phyloP scores from a whole-genome alignment of 805 yeast species.

The Kuraishia capsulata region DNA sequence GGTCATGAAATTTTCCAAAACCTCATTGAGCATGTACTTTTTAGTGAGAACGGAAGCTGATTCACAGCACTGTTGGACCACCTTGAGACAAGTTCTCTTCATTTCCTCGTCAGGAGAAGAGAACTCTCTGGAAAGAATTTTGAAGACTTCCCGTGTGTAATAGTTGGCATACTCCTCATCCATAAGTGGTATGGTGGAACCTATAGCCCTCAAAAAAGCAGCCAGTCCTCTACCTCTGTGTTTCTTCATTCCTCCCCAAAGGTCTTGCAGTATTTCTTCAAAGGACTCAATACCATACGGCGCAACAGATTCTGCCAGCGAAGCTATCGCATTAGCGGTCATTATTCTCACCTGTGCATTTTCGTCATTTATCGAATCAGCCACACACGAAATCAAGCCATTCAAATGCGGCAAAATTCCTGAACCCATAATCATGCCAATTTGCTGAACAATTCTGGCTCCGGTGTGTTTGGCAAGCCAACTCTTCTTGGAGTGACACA shows the following conservation, averaged over 20 bases:
- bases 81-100: slow-evolving; percentile 62
- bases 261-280: slow-evolving; percentile 60
- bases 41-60: slow-evolving; percentile 44
- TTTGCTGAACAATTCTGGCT: slow-evolving; percentile 63
- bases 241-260: slow-evolving; percentile 70
- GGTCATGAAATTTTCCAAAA: slow-evolving; percentile 54
- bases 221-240: slow-evolving; percentile 77
- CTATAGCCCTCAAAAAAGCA: slow-evolving; percentile 68
- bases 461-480: slow-evolving; percentile 87
- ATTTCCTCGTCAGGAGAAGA: slow-evolving; percentile 81
- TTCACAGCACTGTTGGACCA: slow-evolving; percentile 57
- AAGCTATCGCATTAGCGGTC: slow-evolving; percentile 63
- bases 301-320: slow-evolving; percentile 69
- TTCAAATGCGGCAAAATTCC: slow-evolving; percentile 68
- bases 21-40: slow-evolving; percentile 37
- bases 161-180: slow-evolving; percentile 70
- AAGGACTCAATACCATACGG: slow-evolving; percentile 92
- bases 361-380: slow-evolving; percentile 55
- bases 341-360: slow-evolving; percentile 57
- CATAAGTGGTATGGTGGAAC: slow-evolving; percentile 79
- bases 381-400: slow-evolving; percentile 53
- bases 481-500: slow-evolving; percentile 62
- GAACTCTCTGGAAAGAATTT: slow-evolving; percentile 62
- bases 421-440: slow-evolving; percentile 59
- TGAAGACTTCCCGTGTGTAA: slow-evolving; percentile 68